phyloP scores from a whole-genome alignment of 257 asterid genomes.

The Plantago ovata region DNA sequence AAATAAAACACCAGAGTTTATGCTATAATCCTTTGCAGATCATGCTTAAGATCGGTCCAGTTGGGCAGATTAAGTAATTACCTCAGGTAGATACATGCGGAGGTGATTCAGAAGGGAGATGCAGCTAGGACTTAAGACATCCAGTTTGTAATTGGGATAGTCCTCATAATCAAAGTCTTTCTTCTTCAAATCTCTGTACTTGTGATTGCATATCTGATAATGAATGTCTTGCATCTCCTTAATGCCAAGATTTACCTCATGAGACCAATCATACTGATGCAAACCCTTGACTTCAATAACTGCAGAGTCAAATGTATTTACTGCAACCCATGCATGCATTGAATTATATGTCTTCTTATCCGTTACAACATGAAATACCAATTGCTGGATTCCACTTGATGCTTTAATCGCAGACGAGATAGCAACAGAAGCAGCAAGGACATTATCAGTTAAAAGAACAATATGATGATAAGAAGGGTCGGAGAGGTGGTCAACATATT shows the following conservation, averaged over 20 bases:
- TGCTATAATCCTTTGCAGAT: constrained; percentile 6
- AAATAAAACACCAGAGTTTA: too few relatives aligned
- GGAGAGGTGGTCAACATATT: constrained; percentile 51
- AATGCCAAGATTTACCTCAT: constrained; percentile 53
- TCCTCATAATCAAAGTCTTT: constrained; percentile 33
- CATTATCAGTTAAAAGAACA: constrained; percentile 80
- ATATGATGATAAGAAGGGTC: constrained; percentile 63
- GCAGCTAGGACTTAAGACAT: constrained; percentile 53
- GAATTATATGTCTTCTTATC: constrained; percentile 77
- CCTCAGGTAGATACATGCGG: constrained; percentile 87
- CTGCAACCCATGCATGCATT: constrained; percentile 92
- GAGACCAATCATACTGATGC: constrained; percentile 89
- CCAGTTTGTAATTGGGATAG: constrained; percentile 42
- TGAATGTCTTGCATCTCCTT: constrained; percentile 75
- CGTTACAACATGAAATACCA: constrained; percentile 80
- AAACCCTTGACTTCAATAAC: constrained; percentile 82
- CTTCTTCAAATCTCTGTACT: constrained; percentile 37
- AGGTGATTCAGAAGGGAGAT: constrained; percentile 79
- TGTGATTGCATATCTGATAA: constrained; percentile 54
- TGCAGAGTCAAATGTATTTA: constrained; percentile 49
- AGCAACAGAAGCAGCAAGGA: constrained; percentile 86
- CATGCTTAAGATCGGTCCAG: constrained; percentile 18
- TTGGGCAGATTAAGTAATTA: constrained; percentile 28
- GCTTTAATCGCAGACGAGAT: constrained; percentile 57
- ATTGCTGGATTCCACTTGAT: constrained; percentile 45